Percentiles rank a stretch among this genome's conserved stretches.
Conservation (phyloP, 352 stramenopile species). For the Pythium diclinum region DNA sequence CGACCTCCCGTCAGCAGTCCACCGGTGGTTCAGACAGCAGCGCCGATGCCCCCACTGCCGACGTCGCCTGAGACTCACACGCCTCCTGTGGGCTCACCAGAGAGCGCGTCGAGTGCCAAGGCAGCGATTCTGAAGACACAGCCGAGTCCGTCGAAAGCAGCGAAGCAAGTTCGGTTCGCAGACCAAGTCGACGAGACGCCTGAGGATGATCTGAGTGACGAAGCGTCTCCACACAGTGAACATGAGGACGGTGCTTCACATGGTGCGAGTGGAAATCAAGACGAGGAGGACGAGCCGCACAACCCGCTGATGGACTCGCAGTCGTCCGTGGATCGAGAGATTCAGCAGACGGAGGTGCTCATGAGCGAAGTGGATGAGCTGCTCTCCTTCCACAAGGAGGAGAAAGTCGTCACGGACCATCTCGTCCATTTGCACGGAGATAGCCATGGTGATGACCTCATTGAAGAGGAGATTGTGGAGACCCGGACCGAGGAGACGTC, state of each 20-base stretch:
- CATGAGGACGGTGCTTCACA: background rate
- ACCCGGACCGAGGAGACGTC: background rate
- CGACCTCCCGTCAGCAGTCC: background rate
- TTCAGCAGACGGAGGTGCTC: constrained; percentile 9
- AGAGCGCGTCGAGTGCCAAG: background rate
- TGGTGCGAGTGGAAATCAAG: too few relatives aligned
- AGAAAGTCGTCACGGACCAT: constrained; percentile 12
- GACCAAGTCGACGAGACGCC: background rate
- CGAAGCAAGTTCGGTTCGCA: constrained; percentile 9
- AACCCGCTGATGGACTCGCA: constrained; percentile 16
- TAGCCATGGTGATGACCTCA: background rate
- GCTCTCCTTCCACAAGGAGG: constrained; percentile 4
- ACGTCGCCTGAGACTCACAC: background rate
- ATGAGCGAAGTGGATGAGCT: constrained; percentile 20
- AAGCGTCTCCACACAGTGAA: background rate
- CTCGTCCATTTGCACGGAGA: constrained; percentile 5
- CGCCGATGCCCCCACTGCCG: background rate
- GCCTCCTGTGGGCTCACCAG: background rate
- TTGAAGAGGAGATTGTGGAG: background rate
- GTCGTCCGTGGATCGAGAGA: constrained; percentile 10
- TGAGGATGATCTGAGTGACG: background rate
- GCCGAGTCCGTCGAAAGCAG: constrained; percentile 1
- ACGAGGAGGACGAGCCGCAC: background rate
- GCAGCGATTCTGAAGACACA: background rate
- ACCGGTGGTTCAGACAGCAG: background rate